Percentiles rank a stretch among this genome's conserved stretches.
Conservation (phyloP, 331 rosid genomes). For the Spiraea crenata region DNA sequence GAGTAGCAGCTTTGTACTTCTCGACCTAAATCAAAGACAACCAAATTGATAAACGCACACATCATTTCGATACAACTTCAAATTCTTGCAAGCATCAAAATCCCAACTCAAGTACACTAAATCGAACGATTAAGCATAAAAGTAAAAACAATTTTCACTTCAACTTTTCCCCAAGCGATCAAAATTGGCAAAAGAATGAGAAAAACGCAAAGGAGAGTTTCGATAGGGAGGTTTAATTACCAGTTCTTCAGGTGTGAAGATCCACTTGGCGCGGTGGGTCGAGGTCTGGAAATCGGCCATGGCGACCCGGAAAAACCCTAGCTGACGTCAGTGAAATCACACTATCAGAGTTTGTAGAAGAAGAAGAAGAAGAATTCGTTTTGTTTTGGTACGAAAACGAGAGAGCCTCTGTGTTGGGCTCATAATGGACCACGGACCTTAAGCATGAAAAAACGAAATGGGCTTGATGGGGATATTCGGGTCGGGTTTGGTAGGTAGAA, state of each 20-base stretch:
- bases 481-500: too few species aligned
- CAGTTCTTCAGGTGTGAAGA: slow-evolving; percentile 73
- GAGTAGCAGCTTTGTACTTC: slow-evolving; percentile 66
- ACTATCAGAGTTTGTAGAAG: too few species aligned
- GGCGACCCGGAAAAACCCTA: slow-evolving; percentile 31
- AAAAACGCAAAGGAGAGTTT: background rate
- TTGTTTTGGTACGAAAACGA: too few species aligned
- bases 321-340: background rate
- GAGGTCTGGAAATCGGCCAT: slow-evolving; percentile 94
- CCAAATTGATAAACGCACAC: background rate
- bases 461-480: too few species aligned
- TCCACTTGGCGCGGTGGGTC: slow-evolving; percentile 87
- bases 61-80: background rate
- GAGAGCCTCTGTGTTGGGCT: too few species aligned
- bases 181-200: background rate
- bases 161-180: background rate
- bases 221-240: slow-evolving; percentile 29
- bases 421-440: too few species aligned
- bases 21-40: slow-evolving; percentile 41
- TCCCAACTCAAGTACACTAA: background rate
- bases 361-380: too few species aligned
- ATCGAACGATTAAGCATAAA: background rate
- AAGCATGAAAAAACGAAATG: too few species aligned
- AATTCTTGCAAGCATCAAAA: background rate
- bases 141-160: background rate